Evolutionary conservation across 441 rosid species (phyloP), one percentile per base, ranked within the genome.

Genomic region (Hura crepitans): DNA sequence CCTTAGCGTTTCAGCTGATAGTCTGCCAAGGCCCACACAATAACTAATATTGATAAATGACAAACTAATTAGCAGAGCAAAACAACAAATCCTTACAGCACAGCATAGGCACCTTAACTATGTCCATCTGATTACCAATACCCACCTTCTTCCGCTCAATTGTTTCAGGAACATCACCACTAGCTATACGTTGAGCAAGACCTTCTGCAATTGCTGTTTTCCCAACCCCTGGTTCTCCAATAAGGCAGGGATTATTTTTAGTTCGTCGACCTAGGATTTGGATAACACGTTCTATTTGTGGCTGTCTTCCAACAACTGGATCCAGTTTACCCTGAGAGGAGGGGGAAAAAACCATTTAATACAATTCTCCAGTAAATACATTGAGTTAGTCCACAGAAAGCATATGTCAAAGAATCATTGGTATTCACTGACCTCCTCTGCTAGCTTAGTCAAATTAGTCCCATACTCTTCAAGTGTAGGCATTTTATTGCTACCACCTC

Each of bases 381-480:
- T 6, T 46, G 30, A 65, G 56, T 23, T 9, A 12, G 49, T 20
- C 10, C 31, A 35, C 14, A 64, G 42, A 15, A 63, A 15, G 18
- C 46, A 42, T 62, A 0, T 2, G 13, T 11, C 2, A 56, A 20
- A 11, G 4, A 66, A 49, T 56, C 33, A 10, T 0, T 10, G 30
- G 18, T 25, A 46, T 63, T 53, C 33, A 35, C 43, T 77, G 66
- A 93, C 99, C 96, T 96, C 98, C 82, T 96, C 98, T 9, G 99
- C 99, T 69, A 96, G 74, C 79, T 92, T 92, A 56, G 99, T 96
- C 79, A 96, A 77, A 84, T 93, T 96, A 72, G 99, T 96, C 51
- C 99, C 99, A 74, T 91, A 93, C 80, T 95, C 99, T 79, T 96
- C 99, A n/a, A 96, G 90, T 2, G 99, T 96, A 43, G 98, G 98